Base-by-base conservation (phyloP, 192 early-diverging fungal species). In the Umbelopsis isabellina region DNA sequence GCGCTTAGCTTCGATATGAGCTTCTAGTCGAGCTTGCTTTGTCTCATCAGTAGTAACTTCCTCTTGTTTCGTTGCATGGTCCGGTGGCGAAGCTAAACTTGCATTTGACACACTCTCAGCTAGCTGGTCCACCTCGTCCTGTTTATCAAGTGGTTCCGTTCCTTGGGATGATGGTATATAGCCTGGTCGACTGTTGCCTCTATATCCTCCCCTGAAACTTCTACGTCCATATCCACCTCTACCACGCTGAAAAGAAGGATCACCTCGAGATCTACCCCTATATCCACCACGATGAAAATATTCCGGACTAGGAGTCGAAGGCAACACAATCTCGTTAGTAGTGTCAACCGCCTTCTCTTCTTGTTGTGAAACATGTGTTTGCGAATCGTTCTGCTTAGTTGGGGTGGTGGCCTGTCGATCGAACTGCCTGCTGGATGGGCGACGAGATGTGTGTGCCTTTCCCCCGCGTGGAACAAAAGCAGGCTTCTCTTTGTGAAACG, bases 141-240 rank as follows among this genome's bases (percentile, higher is more conserved):
- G 27, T 35, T 61, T 33, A 16, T 27, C 11, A 41, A 33, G 3
- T 13, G 13, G 18, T 12, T 15, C 33, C 3, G 55, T 33, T 53
- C 5, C 23, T 58, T 15, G 55, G 27, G 55, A 30, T 35, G 55
- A 35, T 12, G 55, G 25, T 35, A 30, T 15, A 18, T 61, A 37
- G 55, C 33, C 33, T 61, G 55, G 15, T 35, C 48, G 48, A 35
- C 15, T 61, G 55, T 30, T 30, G 55, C 55, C 55, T 61, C 55
- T 22, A 25, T 61, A 61, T 35, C 55, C 55, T 61, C 55, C 27
- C 55, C 55, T 35, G 33, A 30, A 61, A 15, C 37, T 41, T 6
- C 37, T 41, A 41, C 37, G 37, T 41, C 37, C 37, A 41, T 41
- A 41, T 41, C 37, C 37, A 41, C 55, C 55, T 30, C 55, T 61